phyloP scores from a whole-genome alignment of 371 early-diverging fungal genomes.

The Racocetra persica region DNA sequence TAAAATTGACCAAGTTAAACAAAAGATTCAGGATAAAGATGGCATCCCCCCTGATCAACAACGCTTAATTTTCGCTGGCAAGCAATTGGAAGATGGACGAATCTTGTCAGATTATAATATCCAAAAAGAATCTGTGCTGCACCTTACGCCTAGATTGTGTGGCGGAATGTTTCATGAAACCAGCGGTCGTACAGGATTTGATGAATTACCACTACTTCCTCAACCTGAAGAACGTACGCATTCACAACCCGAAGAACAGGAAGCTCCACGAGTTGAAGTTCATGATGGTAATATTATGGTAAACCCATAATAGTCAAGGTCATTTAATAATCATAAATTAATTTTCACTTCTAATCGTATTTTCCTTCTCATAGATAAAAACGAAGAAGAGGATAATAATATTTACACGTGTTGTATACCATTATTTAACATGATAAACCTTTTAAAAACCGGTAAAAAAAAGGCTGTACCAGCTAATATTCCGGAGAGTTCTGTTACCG shows the following conservation, averaged over 20 bases:
- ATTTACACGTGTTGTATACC: no score
- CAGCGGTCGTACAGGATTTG: conserved; percentile 4
- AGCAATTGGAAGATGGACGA: conserved; percentile 98
- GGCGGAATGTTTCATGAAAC: conserved; percentile 61
- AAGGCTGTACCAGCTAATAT: no score
- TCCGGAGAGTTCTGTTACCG: not conserved
- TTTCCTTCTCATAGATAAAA: no score
- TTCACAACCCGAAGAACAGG: no score
- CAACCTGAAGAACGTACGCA: not conserved
- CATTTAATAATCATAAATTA: no score
- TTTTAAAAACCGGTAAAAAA: no score
- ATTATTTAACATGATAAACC: no score
- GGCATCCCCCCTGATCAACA: conserved; percentile 90
- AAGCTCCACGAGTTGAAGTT: no score
- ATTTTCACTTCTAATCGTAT: no score
- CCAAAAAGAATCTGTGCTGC: conserved; percentile 89
- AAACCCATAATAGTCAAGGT: no score
- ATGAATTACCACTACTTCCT: conserved; percentile 26
- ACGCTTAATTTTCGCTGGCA: conserved; percentile 85
- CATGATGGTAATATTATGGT: no score
- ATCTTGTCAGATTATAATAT: conserved; percentile 77
- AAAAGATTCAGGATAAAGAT: conserved; percentile 98
- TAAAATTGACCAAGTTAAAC: conserved; percentile 95
- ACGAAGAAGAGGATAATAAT: no score
- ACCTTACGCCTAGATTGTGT: conserved; percentile 90